These are phyloP conservation scores for Auriscalpium vulgare DNA, from an alignment of 768 basidiomycete species.

Conservation along the genomic window DNA sequence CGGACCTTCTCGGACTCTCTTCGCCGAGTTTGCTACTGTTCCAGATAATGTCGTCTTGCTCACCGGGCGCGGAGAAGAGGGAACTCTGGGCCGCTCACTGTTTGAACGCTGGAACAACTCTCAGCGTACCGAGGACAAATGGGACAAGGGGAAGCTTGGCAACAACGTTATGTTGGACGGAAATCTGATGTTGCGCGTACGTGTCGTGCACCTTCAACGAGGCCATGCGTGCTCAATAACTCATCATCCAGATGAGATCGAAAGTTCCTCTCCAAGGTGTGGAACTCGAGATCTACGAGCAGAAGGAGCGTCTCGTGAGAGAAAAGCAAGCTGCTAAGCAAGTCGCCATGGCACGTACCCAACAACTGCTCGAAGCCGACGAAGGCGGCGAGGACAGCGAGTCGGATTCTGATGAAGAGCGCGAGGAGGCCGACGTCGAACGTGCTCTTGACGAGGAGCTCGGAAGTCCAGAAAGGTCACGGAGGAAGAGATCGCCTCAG, in stretches of 20 bases:
- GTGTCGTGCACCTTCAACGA: slow-evolving; percentile 8
- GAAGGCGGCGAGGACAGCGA: slow-evolving; percentile 81
- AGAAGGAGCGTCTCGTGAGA: slow-evolving; percentile 64
- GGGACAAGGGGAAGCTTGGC: slow-evolving; percentile 88
- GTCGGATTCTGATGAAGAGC: slow-evolving; percentile 61
- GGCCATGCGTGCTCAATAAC: slow-evolving; percentile 2
- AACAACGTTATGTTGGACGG: slow-evolving; percentile 79
- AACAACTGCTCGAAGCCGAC: slow-evolving; percentile 89
- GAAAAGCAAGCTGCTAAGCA: slow-evolving; percentile 85
- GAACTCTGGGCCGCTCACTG: slow-evolving; percentile 68
- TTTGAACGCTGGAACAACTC: slow-evolving; percentile 82
- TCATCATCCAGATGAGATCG: slow-evolving; percentile 56
- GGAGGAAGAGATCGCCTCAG: slow-evolving; percentile 38
- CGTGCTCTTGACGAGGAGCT: slow-evolving; percentile 43
- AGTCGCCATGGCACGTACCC: slow-evolving; percentile 73
- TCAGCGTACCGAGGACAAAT: slow-evolving; percentile 75
- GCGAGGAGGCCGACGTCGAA: slow-evolving; percentile 56
- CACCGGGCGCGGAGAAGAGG: slow-evolving; percentile 71
- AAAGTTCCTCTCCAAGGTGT: slow-evolving; percentile 86
- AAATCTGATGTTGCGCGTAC: slow-evolving; percentile 55
- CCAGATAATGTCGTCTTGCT: slow-evolving; percentile 84
- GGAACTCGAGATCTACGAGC: slow-evolving; percentile 76
- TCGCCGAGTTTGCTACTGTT: slow-evolving; percentile 76
- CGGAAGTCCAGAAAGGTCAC: slow-evolving; percentile 12
- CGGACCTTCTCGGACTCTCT: slow-evolving; percentile 81